These are phyloP conservation scores for Pyricularia sp. DNA, from an alignment of 2,329 filamentous ascomycete genomes.

Conservation along the genomic window DNA sequence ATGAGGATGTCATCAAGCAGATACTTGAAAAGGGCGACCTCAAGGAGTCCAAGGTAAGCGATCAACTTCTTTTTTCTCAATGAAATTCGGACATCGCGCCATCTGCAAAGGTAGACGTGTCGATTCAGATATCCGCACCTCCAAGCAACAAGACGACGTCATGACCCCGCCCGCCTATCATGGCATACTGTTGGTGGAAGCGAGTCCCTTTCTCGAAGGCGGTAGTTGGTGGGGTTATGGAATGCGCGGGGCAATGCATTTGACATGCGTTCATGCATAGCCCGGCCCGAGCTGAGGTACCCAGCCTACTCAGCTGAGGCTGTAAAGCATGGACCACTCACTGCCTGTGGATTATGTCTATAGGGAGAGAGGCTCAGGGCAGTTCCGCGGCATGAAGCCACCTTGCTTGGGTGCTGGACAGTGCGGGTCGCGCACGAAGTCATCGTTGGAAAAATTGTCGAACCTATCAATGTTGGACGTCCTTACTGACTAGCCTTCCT, in stretches of 20 bases:
- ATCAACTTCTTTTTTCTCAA: conserved; percentile 1
- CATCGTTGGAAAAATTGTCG: not conserved
- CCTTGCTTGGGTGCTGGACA: too few relatives aligned
- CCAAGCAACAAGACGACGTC: not conserved
- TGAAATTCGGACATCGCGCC: not conserved
- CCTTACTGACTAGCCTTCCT: not conserved
- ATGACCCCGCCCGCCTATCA: not conserved
- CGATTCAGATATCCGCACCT: not conserved
- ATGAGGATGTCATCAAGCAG: conserved; percentile 68
- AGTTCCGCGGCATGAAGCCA: too few relatives aligned
- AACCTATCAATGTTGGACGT: too few relatives aligned
- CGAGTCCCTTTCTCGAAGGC: too few relatives aligned
- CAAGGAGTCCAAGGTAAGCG: conserved; percentile 44
- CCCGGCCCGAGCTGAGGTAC: not conserved
- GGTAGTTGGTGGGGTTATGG: not conserved
- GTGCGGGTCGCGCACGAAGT: not conserved
- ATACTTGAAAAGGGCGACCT: conserved; percentile 67
- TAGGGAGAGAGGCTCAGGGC: too few relatives aligned
- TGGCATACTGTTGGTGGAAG: too few relatives aligned
- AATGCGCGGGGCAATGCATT: not conserved
- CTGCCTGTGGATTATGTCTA: too few relatives aligned
- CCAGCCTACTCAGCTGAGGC: too few relatives aligned
- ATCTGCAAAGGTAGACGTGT: not conserved
- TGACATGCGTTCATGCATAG: not conserved
- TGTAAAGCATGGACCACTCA: too few relatives aligned